phyloP scores from a whole-genome alignment of 768 basidiomycete species.

The Amanita muscaria region DNA sequence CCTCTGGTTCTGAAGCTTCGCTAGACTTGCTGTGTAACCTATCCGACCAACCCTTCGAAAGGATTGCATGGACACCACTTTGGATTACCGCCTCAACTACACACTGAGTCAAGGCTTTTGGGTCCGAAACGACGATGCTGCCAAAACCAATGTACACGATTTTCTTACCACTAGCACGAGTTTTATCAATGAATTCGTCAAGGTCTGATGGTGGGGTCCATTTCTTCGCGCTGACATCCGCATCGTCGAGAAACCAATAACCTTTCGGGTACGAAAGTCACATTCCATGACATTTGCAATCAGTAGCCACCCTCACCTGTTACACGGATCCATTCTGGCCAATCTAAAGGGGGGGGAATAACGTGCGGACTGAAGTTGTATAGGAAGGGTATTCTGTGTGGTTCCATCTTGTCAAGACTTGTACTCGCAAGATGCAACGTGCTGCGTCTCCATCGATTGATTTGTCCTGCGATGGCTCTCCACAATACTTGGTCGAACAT shows the following conservation, averaged over 20 bases:
- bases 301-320: slow-evolving; percentile 44
- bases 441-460: slow-evolving; percentile 89
- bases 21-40: slow-evolving; percentile 60
- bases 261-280: slow-evolving; percentile 34
- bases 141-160: slow-evolving; percentile 98
- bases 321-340: slow-evolving; percentile 97
- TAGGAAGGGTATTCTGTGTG: slow-evolving; percentile 94
- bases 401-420: slow-evolving; percentile 90
- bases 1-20: slow-evolving; percentile 54
- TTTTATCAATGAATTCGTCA: slow-evolving; percentile 72
- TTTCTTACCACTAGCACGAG: slow-evolving; percentile 71
- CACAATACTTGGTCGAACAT: slow-evolving; percentile 99
- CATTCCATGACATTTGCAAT: slow-evolving; percentile 1
- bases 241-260: slow-evolving; percentile 95
- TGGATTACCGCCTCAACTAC: slow-evolving; percentile 82
- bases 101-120: slow-evolving; percentile 82
- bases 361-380: slow-evolving; percentile 93
- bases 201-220: slow-evolving; percentile 84
- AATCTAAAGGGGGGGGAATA: slow-evolving; percentile 91
- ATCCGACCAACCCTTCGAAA: slow-evolving; percentile 98
- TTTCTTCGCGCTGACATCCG: slow-evolving; percentile 80
- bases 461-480: slow-evolving; percentile 88
- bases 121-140: slow-evolving; percentile 94
- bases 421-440: slow-evolving; percentile 69
- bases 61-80: slow-evolving; percentile 84